Evolutionary conservation across 495 filamentous ascomycete species (phyloP).

Genomic region (Aspergillus hancockii): DNA sequence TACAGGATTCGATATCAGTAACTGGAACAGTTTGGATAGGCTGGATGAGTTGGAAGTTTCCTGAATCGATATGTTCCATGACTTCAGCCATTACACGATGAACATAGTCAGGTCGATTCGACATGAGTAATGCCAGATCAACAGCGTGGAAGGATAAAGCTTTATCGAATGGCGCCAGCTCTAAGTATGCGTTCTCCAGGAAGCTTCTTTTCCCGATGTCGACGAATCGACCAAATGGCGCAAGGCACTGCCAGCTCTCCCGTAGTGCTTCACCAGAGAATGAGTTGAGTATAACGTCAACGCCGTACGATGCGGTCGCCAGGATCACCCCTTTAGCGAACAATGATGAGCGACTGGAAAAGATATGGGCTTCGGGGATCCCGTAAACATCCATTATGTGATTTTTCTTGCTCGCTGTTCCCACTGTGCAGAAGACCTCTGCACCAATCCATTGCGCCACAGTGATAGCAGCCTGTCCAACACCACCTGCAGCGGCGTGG

Average conservation of each 20-base stretch:
- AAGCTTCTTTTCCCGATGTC: constrained; percentile 34
- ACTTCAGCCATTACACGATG: constrained; percentile 34
- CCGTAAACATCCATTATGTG: constrained; percentile 33
- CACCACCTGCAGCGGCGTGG: constrained; percentile 25
- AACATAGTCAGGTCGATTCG: constrained; percentile 35
- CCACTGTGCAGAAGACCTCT: constrained; percentile 45
- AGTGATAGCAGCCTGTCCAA: constrained; percentile 23
- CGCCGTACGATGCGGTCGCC: constrained; percentile 44
- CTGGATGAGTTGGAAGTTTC: constrained; percentile 24
- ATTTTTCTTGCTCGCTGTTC: constrained; percentile 36
- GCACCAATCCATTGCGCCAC: constrained; percentile 11
- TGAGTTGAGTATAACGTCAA: constrained; percentile 57
- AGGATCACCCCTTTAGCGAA: neutral
- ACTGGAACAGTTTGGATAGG: constrained; percentile 42
- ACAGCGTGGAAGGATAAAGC: constrained; percentile 39
- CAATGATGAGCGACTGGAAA: constrained; percentile 33
- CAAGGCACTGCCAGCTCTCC: constrained; percentile 55
- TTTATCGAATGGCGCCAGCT: constrained; percentile 45
- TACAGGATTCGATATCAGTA: constrained; percentile 51
- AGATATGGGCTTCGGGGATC: constrained; percentile 47
- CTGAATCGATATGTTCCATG: constrained; percentile 28
- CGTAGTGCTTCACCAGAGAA: constrained; percentile 51
- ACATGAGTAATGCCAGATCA: constrained; percentile 28
- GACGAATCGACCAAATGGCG: constrained; percentile 56
- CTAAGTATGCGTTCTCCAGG: constrained; percentile 27